Conservation (phyloP, 352 stramenopile genomes). For the Phytophthora pinifolia region DNA sequence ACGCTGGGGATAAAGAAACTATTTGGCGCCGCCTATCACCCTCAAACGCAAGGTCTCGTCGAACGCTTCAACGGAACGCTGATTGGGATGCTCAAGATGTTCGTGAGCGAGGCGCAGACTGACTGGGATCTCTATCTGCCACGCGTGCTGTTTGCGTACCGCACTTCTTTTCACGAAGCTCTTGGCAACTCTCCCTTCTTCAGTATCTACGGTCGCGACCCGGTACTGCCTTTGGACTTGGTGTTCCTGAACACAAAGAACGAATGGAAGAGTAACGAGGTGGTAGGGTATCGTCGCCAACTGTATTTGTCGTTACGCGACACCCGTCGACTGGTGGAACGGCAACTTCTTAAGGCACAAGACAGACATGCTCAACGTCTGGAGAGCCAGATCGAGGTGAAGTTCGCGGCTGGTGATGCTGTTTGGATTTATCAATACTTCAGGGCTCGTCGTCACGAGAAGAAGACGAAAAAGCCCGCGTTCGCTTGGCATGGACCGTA, state of each 20-base stretch:
- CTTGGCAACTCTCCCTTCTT: constrained; percentile 2
- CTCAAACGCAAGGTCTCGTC: neutral
- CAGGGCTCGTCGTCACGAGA: neutral
- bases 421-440: constrained; percentile 4
- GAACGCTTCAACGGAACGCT: constrained; percentile 4
- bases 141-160: neutral
- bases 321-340: neutral
- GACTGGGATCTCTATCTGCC: constrained; percentile 5
- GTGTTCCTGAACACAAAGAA: constrained; percentile 1
- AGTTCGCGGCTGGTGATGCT: neutral
- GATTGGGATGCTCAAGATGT: constrained; percentile 2
- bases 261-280: constrained; percentile 1
- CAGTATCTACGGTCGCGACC: neutral
- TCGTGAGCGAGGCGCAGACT: neutral
- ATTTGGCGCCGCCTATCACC: constrained; percentile 1
- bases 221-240: neutral
- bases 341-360: neutral
- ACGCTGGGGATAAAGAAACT: neutral
- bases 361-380: neutral
- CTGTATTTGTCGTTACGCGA: neutral
- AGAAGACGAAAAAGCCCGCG: constrained; percentile 4
- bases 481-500: constrained; percentile 7
- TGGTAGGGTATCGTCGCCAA: neutral
- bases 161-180: neutral
- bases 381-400: neutral